These are phyloP conservation scores for Trypanosoma scelopori DNA, from an alignment of 208 protist species.

Conservation along the genomic window DNA sequence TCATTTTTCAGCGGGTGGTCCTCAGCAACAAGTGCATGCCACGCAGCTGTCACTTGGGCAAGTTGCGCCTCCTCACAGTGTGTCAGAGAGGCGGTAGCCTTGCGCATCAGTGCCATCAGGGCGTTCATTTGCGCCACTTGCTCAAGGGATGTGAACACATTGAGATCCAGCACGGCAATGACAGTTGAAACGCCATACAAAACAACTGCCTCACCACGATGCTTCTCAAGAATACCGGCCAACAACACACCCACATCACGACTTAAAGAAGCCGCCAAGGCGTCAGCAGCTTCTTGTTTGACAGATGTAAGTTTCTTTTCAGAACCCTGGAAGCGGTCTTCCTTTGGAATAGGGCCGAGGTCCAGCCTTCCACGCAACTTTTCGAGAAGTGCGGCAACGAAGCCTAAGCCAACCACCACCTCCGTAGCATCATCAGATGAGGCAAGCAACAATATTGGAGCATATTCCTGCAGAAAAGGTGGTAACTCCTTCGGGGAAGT, in stretches of 20 bases:
- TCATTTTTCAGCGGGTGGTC: conserved; percentile 62
- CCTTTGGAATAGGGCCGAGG: conserved; percentile 37
- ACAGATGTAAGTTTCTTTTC: conserved; percentile 8
- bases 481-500: conserved; percentile 48
- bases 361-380: conserved; percentile 32
- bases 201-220: conserved; percentile 49
- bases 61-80: conserved; percentile 31
- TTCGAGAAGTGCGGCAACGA: conserved; percentile 65
- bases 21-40: conserved; percentile 57
- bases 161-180: conserved; percentile 54
- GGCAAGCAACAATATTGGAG: conserved; percentile 46
- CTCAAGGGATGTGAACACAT: conserved; percentile 47
- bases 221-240: conserved; percentile 45
- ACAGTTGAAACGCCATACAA: conserved; percentile 45
- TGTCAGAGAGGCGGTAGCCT: conserved; percentile 31
- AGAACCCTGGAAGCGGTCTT: conserved; percentile 23
- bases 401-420: conserved; percentile 44
- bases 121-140: conserved; percentile 41
- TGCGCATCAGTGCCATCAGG: conserved; percentile 60
- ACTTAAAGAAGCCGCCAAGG: conserved; percentile 43
- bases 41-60: conserved; percentile 53
- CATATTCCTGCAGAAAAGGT: conserved; percentile 48
- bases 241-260: conserved; percentile 50
- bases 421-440: conserved; percentile 44
- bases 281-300: conserved; percentile 24